Base-by-base conservation (phyloP, 164 flowering plant species). In the Stephania cephalantha region DNA sequence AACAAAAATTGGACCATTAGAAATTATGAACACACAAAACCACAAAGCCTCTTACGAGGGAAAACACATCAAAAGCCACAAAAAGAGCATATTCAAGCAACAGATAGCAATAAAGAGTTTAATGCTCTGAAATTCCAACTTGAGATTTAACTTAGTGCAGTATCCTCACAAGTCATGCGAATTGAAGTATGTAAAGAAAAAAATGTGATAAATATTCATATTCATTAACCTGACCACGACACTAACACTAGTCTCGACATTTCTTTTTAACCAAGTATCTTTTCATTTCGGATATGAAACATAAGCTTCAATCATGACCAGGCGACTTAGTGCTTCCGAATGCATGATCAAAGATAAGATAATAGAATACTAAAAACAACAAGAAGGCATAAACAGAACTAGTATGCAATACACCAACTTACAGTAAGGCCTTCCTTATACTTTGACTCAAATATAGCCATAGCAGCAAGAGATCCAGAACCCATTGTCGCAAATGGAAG, bases 401-500 rank as follows among this genome's bases (percentile, higher is more conserved):
- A 69, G 72, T n/a, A 10, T n/a, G 44, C 15, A 6, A 45, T 22
- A 45, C 66, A 68, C 44, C 6, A 72, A 86, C 98, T 90, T 86
- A 93, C 98, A 79, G 87, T 90, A 44, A 95, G 77, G 75, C 93
- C 96, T 83, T 95, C 99, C 61, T 71, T 85, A 78, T 90, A 95
- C 76, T 87, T 88, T 44, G 97, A 89, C 75, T 93, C 99, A 79
- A 95, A 95, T 13, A 95, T 76, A 25, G 97, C 83, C 99, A 95
- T 95, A 29, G 98, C 99, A 79, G 99, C 99, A 63, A 94, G 91
- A 61, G 98, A 94, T 78, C 98, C 97, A 50, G 97, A 95, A 58
- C 97, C 98, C 97, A 92, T 95, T 50, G 99, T 95, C 3, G 98
- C 98, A 85, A 84, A 95, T 66, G 99, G 99, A 48, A 95, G 84